phyloP scores from a whole-genome alignment of 441 rosid genomes.

The Gossypium aridum region DNA sequence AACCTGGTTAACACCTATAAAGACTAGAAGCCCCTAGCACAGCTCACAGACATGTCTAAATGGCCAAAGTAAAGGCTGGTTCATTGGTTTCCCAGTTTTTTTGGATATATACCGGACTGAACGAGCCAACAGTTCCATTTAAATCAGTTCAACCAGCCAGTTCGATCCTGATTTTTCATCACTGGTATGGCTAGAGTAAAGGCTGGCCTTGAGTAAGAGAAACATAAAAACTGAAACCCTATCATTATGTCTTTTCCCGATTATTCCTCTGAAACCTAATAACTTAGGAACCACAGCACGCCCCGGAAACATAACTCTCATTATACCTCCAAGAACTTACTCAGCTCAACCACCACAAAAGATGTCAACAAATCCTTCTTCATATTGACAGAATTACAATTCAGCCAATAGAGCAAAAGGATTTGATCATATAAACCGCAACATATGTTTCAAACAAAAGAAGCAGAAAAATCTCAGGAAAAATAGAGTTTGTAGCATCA shows the following conservation, averaged over 20 bases:
- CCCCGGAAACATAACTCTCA: not conserved
- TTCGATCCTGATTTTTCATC: not conserved
- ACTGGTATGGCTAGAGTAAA: not conserved
- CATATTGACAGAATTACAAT: not conserved
- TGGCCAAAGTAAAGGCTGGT: not conserved
- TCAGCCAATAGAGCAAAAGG: not conserved
- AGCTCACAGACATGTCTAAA: not conserved
- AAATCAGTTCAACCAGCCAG: not conserved
- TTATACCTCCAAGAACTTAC: not conserved
- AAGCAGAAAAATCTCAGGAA: not conserved
- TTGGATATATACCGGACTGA: not conserved
- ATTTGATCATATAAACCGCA: not conserved
- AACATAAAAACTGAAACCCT: not conserved
- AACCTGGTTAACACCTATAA: not conserved
- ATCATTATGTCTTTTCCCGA: not conserved
- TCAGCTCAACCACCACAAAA: not conserved
- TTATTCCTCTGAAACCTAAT: not conserved
- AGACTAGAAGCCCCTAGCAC: not conserved
- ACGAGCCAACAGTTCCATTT: not conserved
- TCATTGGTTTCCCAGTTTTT: not conserved
- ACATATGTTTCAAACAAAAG: not conserved
- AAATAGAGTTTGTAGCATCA: conserved; percentile 1
- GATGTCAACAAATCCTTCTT: not conserved
- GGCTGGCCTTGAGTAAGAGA: not conserved
- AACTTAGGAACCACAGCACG: not conserved